These are phyloP conservation scores for Eucalyptus fibrosa DNA, from an alignment of 345 rosid genomes.

Conservation along the genomic window DNA sequence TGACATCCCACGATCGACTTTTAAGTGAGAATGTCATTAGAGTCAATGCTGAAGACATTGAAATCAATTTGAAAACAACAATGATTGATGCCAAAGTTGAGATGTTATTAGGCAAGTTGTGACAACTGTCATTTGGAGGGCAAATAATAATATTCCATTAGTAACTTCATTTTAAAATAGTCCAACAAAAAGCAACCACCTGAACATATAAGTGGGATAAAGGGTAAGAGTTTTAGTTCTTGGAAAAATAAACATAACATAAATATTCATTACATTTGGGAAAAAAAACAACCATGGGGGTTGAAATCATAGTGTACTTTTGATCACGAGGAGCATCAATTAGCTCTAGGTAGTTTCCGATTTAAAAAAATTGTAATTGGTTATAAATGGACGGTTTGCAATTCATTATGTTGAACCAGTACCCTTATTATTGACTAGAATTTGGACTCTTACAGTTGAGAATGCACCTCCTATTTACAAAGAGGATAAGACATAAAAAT, in stretches of 20 bases:
- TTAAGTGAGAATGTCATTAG: neutral
- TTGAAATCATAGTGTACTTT: neutral
- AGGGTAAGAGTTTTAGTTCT: neutral
- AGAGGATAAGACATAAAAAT: no score
- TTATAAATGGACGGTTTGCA: neutral
- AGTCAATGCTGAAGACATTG: neutral
- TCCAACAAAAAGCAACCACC: rapidly evolving
- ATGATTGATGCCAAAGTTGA: neutral
- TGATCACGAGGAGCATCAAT: neutral
- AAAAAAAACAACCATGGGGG: neutral
- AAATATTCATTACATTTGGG: neutral
- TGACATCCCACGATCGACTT: neutral
- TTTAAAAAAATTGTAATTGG: neutral
- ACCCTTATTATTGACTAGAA: no score
- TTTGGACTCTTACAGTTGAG: no score
- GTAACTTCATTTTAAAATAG: neutral
- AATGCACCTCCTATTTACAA: no score
- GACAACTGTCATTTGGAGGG: neutral
- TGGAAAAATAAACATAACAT: neutral
- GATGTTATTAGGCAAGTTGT: neutral
- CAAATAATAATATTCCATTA: no score
- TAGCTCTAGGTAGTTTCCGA: rapidly evolving
- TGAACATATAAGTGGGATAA: neutral
- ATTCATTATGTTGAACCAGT: neutral
- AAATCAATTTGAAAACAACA: neutral